Base-by-base conservation (phyloP, 148 eudicot genomes). In the Amaranthus palmeri region DNA sequence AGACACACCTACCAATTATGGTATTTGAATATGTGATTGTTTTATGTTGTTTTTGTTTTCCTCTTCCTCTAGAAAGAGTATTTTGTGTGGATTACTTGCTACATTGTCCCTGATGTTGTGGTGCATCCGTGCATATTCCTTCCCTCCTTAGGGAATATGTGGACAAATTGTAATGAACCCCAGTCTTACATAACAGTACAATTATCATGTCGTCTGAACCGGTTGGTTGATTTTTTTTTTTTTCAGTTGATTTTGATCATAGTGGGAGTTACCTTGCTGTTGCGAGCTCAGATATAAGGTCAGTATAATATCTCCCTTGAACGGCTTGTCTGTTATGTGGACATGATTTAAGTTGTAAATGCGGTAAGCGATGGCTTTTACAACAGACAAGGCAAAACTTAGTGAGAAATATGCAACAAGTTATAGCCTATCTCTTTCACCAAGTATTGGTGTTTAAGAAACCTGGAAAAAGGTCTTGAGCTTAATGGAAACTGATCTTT, bases 211-310 rank as follows among this genome's bases (percentile, higher is more conserved):
- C 8, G 0, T 48, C 18, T 41, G 7, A 17, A 40, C 70, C 2
- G 36, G 1, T 25, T 25, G 36, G 36, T 25, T 25, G 36, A 25
- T 25, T 44, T 44, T 46, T 72, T 44, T 44, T 46, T 72, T 64
- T 67, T 78, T 81, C 96, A 95, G 98, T 95, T 81, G 97, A 86
- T 69, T 95, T 95, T 52, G 98, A 95, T 82, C 97, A 88, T 60
- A 95, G 98, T 76, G 98, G 98, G 78, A 95, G 87, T 72, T 95
- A 95, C 72, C 96, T 95, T 78, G 91, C 93, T 10, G 68, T 89
- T 59, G 97, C 91, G 65, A 92, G 98, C 53, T 79, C 97, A 66
- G 98, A 91, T 78, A 88, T 89, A 72, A 83, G 97, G 98, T 95
- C 57, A 44, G 80, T 13, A 25, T 25, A 25, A 25, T 25, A 25